Conservation (phyloP, 495 filamentous ascomycete species). For the Aspergillus biplanus region DNA sequence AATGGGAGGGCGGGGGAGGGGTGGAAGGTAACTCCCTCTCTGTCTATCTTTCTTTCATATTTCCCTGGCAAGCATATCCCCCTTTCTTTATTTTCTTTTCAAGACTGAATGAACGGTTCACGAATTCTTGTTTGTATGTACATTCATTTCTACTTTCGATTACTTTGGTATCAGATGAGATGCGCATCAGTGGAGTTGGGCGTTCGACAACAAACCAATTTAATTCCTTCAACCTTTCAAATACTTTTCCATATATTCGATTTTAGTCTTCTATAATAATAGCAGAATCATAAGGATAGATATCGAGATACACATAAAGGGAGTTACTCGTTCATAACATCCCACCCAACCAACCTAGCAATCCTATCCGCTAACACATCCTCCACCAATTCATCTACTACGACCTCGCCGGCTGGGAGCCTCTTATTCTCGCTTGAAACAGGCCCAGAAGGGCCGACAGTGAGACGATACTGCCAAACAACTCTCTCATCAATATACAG, state of each 20-base stretch:
- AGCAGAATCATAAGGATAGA: too few species aligned
- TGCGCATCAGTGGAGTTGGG: constrained; percentile 21
- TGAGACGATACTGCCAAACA: constrained; percentile 67
- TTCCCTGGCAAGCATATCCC: not conserved
- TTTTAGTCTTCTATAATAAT: too few species aligned
- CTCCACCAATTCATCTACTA: constrained; percentile 31
- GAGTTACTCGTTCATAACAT: constrained; percentile 9
- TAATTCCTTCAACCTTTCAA: not conserved
- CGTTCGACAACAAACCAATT: constrained; percentile 7
- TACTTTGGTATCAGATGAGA: constrained; percentile 7
- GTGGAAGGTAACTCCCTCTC: constrained; percentile 32
- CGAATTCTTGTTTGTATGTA: constrained; percentile 4
- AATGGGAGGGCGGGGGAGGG: constrained; percentile 33
- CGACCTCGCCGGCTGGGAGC: constrained; percentile 34
- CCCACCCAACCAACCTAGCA: constrained; percentile 21
- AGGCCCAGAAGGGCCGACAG: constrained; percentile 21
- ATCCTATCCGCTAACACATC: constrained; percentile 25
- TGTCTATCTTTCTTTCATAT: not conserved
- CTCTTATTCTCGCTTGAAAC: not conserved
- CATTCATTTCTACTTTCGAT: constrained; percentile 7
- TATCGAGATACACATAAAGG: too few species aligned
- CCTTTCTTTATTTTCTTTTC: constrained; percentile 4
- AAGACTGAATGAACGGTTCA: not conserved
- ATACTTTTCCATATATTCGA: not conserved
- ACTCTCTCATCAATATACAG: constrained; percentile 80